These are phyloP conservation scores for Picea glauca DNA, from an alignment of 75 land plant genomes.

Conservation along the genomic window DNA sequence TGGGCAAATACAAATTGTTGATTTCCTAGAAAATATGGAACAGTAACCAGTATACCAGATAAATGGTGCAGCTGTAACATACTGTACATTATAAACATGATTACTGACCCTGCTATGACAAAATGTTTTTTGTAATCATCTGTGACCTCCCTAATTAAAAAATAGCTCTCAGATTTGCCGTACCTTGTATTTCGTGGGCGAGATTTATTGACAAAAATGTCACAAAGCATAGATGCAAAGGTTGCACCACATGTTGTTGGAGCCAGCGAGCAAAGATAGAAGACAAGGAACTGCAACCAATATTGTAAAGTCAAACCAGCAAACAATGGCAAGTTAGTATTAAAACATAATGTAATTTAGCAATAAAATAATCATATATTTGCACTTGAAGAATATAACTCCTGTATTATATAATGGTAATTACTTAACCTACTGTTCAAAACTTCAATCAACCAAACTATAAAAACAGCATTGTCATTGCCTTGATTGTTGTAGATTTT, in stretches of 20 bases:
- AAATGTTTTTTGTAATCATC: background rate
- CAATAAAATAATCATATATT: no score
- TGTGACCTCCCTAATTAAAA: background rate
- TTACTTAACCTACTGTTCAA: no score
- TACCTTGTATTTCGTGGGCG: constrained; percentile 55
- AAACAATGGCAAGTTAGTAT: background rate
- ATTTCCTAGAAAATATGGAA: no score
- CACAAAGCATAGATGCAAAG: constrained; percentile 58
- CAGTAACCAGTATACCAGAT: background rate
- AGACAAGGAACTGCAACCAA: constrained; percentile 82
- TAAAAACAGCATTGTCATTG: no score
- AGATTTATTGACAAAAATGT: constrained; percentile 39
- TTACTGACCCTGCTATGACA: background rate
- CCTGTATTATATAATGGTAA: no score
- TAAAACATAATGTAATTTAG: no score
- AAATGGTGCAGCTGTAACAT: background rate
- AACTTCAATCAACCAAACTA: no score
- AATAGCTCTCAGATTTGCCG: background rate
- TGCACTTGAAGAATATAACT: no score
- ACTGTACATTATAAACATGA: background rate
- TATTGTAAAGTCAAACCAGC: background rate
- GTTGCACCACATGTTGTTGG: constrained; percentile 64
- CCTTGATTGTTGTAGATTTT: no score
- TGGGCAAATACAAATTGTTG: no score
- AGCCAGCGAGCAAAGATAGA: constrained; percentile 84